Base-by-base conservation (phyloP, 768 basidiomycete species). In the Hericium coralloides region DNA sequence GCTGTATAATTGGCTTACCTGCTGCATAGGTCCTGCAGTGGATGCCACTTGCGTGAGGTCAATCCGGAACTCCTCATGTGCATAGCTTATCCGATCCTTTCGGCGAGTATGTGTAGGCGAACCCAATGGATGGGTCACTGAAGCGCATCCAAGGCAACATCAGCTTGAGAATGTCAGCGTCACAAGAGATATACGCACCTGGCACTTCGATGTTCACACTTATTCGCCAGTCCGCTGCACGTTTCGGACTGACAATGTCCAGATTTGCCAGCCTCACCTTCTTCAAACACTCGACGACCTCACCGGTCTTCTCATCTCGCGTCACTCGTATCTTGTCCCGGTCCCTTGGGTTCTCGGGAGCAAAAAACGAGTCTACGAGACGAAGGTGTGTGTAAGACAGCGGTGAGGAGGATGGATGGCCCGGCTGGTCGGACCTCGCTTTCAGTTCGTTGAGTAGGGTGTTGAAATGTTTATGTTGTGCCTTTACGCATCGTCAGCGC, bases 41-140 rank as follows among this genome's bases (percentile, higher is more conserved):
- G 85, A 78, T 2, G 82, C 82, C 50, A 98, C 95, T 71, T 95
- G 92, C 1, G 97, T 98, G 51, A 99, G 79, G 73, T 99, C 97
- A 60, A 99, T 85, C 61, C 76, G 79, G 68, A 93, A 95, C 61
- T 95, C 85, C 69, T 98, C 94, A 70, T 99, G 97, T 3, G 85
- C 74, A 69, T 99, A 99, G 65, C 90, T 89, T 68, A 98, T 77
- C 48, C 97, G 79, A 71, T 99, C 92, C 73, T 97, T 99, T 73
- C 79, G 76, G 57, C 90, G 79, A 36, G 81, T 78, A 61, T 80
- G 73, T 9, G 79, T 76, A 1, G 86, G 69, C 7, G 79, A 67
- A 12, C 89, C 89, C 47, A 84, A 63, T 0, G 89, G 89, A 63
- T 83, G 86, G 2, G 76, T 62, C n/a, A 82, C 89, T 91, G 58